phyloP scores from a whole-genome alignment of 305 asterid species.

The Lippia alba region DNA sequence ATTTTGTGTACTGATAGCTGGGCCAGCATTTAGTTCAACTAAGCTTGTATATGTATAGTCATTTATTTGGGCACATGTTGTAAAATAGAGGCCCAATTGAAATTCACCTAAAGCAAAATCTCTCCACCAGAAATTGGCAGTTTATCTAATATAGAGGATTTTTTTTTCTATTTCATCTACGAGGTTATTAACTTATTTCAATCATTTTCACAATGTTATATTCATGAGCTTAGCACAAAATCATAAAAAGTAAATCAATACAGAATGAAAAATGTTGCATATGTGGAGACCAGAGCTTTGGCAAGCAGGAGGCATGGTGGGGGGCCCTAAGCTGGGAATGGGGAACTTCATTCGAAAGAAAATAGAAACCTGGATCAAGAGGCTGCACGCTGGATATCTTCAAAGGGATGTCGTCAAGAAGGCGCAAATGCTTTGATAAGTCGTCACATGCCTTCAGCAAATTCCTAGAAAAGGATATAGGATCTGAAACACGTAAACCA shows the following conservation, averaged over 20 bases:
- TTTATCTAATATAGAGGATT: constrained; percentile 6
- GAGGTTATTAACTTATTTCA: constrained; percentile 11
- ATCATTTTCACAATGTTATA: neutral
- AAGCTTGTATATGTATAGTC: neutral
- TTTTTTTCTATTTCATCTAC: neutral
- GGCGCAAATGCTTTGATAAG: constrained; percentile 83
- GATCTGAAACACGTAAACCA: constrained; percentile 60
- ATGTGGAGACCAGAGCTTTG: no score
- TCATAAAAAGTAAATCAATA: no score
- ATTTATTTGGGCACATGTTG: neutral
- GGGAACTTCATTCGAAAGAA: neutral
- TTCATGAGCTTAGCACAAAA: constrained; percentile 11
- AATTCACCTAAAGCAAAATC: constrained; percentile 3
- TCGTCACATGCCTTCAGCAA: constrained; percentile 82
- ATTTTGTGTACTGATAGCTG: constrained; percentile 1
- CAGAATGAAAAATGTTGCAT: no score
- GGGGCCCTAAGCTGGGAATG: no score
- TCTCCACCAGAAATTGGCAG: neutral
- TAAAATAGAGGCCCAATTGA: constrained; percentile 3
- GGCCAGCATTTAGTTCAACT: neutral
- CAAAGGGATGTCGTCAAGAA: constrained; percentile 83
- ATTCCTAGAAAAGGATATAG: constrained; percentile 65
- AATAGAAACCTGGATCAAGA: constrained; percentile 78
- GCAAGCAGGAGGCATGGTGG: no score
- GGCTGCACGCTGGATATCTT: constrained; percentile 94